Percentiles rank a stretch among this genome's conserved stretches.
These are phyloP conservation scores for Phascolomyces articulosus DNA, from an alignment of 371 early-diverging fungal species.

Conservation along the genomic window DNA sequence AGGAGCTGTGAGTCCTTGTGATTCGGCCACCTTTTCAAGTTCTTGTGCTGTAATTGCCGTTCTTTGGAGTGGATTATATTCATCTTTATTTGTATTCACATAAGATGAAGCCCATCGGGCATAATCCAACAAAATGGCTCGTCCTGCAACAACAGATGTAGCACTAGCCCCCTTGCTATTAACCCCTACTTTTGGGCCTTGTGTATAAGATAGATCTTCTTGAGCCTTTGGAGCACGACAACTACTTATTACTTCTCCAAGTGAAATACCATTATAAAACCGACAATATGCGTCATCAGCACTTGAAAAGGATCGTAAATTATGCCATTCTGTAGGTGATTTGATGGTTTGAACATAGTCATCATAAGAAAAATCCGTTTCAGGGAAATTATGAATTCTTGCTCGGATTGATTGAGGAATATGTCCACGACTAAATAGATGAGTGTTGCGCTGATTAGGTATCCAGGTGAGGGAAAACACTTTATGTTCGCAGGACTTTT, in stretches of 20 bases:
- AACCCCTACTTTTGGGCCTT: no score
- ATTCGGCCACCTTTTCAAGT: constrained; percentile 33
- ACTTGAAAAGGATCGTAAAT: constrained; percentile 35
- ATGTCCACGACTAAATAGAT: constrained; percentile 28
- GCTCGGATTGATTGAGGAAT: constrained; percentile 22
- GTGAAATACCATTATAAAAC: constrained; percentile 36
- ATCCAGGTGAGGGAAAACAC: constrained; percentile 44
- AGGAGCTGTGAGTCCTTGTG: constrained; percentile 30
- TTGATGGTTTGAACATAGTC: constrained; percentile 38
- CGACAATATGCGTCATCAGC: constrained; percentile 9
- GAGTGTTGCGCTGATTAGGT: constrained; percentile 24
- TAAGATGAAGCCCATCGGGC: constrained; percentile 35
- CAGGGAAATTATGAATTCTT: background rate
- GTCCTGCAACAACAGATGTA: constrained; percentile 44
- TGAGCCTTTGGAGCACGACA: no score
- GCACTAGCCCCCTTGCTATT: no score
- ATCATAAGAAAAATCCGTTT: constrained; percentile 31
- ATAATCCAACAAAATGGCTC: constrained; percentile 47
- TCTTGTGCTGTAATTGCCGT: constrained; percentile 39
- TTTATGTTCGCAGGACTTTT: no score
- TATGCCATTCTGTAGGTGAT: constrained; percentile 47
- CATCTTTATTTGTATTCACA: no score
- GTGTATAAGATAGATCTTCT: no score
- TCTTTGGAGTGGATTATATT: constrained; percentile 32
- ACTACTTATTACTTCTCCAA: constrained; percentile 16